Evolutionary conservation across 768 basidiomycete species (phyloP).

Genomic region (Rhodotorula sphaerocarpa): DNA sequence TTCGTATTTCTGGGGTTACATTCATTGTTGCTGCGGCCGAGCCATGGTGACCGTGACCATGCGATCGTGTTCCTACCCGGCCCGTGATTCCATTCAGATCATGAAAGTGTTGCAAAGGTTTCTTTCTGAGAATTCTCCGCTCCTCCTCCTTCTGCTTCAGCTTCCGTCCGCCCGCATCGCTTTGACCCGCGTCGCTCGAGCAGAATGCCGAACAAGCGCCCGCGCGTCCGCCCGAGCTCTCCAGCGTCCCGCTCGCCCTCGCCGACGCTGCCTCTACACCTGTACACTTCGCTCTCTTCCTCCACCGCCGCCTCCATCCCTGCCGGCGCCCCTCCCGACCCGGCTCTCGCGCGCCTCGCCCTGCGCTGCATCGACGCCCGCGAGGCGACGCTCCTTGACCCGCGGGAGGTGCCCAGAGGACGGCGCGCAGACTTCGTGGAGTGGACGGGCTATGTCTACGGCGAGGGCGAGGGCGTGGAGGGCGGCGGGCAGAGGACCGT

Average conservation of each 20-base stretch:
- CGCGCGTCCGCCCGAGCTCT: no score
- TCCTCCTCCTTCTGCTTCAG: no score
- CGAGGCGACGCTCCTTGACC: conserved; percentile 60
- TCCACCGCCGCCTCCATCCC: background rate
- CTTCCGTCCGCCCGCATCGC: no score
- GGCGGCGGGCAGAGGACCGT: conserved; percentile 42
- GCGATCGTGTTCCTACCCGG: no score
- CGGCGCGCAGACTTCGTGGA: conserved; percentile 11
- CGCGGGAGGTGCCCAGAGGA: conserved; percentile 31
- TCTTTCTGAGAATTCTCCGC: no score
- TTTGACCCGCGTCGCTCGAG: no score
- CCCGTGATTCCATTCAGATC: no score
- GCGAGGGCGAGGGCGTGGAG: conserved; percentile 20
- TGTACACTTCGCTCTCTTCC: conserved; percentile 3
- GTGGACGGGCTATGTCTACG: no score
- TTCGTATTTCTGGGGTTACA: no score
- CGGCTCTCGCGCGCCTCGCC: background rate
- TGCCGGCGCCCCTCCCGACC: background rate
- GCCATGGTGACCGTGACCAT: no score
- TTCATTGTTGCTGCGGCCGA: no score
- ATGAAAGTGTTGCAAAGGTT: no score
- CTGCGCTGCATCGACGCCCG: conserved; percentile 54
- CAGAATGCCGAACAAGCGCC: background rate
- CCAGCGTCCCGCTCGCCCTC: conserved; percentile 3
- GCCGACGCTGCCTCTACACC: background rate